Evolutionary conservation across 768 basidiomycete species (phyloP).

Genomic region (Kondoa malvinella): DNA sequence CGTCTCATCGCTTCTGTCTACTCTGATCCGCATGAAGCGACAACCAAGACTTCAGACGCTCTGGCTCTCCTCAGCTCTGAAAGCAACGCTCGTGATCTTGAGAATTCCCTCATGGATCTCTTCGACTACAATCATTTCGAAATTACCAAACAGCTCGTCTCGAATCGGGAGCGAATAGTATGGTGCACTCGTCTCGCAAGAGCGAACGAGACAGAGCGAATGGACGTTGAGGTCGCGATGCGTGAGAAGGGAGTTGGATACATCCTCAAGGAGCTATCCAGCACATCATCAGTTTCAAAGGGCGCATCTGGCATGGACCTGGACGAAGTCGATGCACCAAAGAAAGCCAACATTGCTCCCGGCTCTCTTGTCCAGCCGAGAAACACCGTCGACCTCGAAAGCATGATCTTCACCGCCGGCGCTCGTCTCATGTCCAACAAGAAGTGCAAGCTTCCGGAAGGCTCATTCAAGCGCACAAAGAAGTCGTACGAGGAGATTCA

Average conservation of each 20-base stretch:
- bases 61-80: conserved; percentile 74
- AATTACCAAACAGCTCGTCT: conserved; percentile 71
- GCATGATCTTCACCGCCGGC: conserved; percentile 90
- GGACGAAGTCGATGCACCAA: conserved; percentile 49
- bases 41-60: conserved; percentile 72
- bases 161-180: conserved; percentile 87
- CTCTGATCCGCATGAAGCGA: conserved; percentile 81
- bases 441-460: conserved; percentile 91
- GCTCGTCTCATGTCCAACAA: conserved; percentile 98
- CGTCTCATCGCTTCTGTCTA: conserved; percentile 79
- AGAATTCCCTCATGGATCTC: conserved; percentile 89
- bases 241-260: conserved; percentile 89
- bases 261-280: conserved; percentile 75
- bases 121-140: conserved; percentile 76
- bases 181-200: conserved; percentile 97
- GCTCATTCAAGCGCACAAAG: conserved; percentile 86
- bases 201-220: conserved; percentile 66
- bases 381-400: conserved; percentile 67
- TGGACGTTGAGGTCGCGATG: conserved; percentile 95
- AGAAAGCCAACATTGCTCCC: conserved; percentile 69
- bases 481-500: conserved; percentile 98
- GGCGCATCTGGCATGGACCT: conserved; percentile 51
- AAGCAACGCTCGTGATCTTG: conserved; percentile 71
- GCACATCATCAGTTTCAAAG: conserved; percentile 41
- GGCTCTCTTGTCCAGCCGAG: conserved; percentile 66